Evolutionary conservation across 805 yeast genomes (phyloP).

Genomic region (Clavispora asparagi): DNA sequence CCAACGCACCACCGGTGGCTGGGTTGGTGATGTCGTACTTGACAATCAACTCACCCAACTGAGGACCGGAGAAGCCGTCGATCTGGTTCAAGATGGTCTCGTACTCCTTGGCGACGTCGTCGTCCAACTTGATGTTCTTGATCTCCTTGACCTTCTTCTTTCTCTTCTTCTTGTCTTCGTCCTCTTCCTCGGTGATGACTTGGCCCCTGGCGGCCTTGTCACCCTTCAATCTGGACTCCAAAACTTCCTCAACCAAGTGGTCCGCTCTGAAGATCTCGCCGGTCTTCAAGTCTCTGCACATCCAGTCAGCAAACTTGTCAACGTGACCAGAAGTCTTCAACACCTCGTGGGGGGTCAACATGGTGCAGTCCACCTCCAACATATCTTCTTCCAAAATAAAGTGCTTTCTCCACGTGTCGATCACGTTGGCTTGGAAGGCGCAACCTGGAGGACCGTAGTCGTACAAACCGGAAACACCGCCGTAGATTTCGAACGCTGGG

Average conservation of each 20-base stretch:
- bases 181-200: conserved; percentile 46
- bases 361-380: conserved; percentile 97
- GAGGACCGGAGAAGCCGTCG: conserved; percentile 91
- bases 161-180: conserved; percentile 65
- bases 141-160: conserved; percentile 83
- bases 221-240: conserved; percentile 94
- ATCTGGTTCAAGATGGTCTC: conserved; percentile 86
- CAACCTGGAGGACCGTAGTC: conserved; percentile 99
- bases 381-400: conserved; percentile 96
- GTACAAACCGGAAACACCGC: conserved; percentile 96
- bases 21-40: conserved; percentile 88
- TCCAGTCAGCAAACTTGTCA: conserved; percentile 98
- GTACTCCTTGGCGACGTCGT: conserved; percentile 70
- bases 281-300: conserved; percentile 92
- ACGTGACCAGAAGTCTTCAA: conserved; percentile 99
- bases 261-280: conserved; percentile 99
- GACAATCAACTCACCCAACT: conserved; percentile 82
- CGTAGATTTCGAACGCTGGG: conserved; percentile 95
- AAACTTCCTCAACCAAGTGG: conserved; percentile 95
- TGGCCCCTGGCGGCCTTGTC: conserved; percentile 94
- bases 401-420: conserved; percentile 97
- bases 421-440: conserved; percentile 91
- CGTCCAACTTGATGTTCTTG: conserved; percentile 87
- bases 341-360: conserved; percentile 97
- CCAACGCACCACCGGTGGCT: conserved; percentile 77